Conservation (phyloP, 2,329 filamentous ascomycete genomes). For the Botrytis byssoidea region DNA sequence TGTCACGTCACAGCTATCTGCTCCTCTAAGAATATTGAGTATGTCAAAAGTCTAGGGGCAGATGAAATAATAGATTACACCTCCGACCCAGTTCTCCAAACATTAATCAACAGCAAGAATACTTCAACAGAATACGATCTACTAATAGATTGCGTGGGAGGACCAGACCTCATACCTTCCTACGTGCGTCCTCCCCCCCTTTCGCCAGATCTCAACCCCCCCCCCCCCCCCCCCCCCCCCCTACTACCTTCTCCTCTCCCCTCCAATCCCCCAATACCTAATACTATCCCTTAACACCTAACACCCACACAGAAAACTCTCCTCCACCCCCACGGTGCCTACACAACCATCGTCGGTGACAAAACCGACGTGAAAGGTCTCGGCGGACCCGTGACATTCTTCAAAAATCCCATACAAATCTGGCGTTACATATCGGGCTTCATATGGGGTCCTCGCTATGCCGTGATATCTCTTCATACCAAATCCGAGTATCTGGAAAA, state of each 20-base stretch:
- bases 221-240: too few species aligned
- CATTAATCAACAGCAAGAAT: conserved; percentile 23
- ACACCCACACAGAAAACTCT: conserved; percentile 27
- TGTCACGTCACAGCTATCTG: conserved; percentile 38
- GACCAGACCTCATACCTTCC: conserved; percentile 33
- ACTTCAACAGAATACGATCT: conserved; percentile 28
- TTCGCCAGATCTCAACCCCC: not conserved
- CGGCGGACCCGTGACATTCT: conserved; percentile 35
- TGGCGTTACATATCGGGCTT: conserved; percentile 35
- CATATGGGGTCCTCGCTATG: conserved; percentile 36
- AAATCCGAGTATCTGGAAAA: conserved; percentile 21
- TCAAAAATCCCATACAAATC: conserved; percentile 32
- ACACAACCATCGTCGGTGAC: conserved; percentile 38
- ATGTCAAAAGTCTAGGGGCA: conserved; percentile 33
- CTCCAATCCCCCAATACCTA: conserved; percentile 4
- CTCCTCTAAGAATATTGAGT: conserved; percentile 33
- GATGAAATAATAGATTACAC: conserved; percentile 37
- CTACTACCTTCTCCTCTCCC: not conserved
- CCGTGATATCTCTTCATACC: conserved; percentile 25
- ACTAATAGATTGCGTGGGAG: conserved; percentile 41
- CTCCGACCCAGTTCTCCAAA: conserved; percentile 25
- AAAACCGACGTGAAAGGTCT: conserved; percentile 31
- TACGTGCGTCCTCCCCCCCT: conserved; percentile 27
- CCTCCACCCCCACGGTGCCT: conserved; percentile 32
- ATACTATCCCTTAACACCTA: not conserved